phyloP scores from a whole-genome alignment of 2,329 filamentous ascomycete genomes.

The Aureobasidium sp. region DNA sequence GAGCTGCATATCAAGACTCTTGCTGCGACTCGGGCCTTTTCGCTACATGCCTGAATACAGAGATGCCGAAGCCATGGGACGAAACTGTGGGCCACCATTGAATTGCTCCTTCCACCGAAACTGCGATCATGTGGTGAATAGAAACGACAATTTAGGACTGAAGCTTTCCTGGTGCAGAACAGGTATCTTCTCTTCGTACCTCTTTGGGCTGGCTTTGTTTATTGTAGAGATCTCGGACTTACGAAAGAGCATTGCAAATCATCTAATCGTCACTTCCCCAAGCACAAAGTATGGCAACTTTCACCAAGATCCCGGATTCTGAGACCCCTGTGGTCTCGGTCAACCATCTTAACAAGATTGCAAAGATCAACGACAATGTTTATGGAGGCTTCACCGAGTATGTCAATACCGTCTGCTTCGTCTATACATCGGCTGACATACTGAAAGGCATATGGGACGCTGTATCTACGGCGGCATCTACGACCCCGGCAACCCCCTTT shows the following conservation, averaged over 20 bases:
- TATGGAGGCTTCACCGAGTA: slow-evolving; percentile 83
- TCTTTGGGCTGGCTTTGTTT: background rate
- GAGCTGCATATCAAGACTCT: background rate
- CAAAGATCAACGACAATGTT: slow-evolving; percentile 70
- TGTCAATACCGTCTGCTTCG: slow-evolving; percentile 25
- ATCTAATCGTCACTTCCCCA: background rate
- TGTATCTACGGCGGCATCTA: slow-evolving; percentile 86
- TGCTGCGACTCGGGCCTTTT: slow-evolving; percentile 10
- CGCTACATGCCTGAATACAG: slow-evolving; percentile 9
- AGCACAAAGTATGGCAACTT: slow-evolving; percentile 56
- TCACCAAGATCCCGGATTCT: slow-evolving; percentile 58
- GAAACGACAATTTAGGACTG: slow-evolving; percentile 5
- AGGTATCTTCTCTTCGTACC: slow-evolving; percentile 8
- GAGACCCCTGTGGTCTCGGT: slow-evolving; percentile 59
- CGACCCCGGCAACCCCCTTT: slow-evolving; percentile 65
- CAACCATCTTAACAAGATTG: slow-evolving; percentile 57
- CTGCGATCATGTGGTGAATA: slow-evolving; percentile 1
- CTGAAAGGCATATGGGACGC: slow-evolving; percentile 69
- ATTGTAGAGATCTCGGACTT: background rate
- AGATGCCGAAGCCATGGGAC: background rate
- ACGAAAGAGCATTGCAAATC: background rate
- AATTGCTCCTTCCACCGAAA: background rate
- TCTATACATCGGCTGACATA: background rate
- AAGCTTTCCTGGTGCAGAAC: background rate
- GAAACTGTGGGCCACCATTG: slow-evolving; percentile 2